Evolutionary conservation across 73 alveolate species (phyloP), one percentile per base, ranked within the genome.

Genomic region (Blepharisma japonicum): DNA sequence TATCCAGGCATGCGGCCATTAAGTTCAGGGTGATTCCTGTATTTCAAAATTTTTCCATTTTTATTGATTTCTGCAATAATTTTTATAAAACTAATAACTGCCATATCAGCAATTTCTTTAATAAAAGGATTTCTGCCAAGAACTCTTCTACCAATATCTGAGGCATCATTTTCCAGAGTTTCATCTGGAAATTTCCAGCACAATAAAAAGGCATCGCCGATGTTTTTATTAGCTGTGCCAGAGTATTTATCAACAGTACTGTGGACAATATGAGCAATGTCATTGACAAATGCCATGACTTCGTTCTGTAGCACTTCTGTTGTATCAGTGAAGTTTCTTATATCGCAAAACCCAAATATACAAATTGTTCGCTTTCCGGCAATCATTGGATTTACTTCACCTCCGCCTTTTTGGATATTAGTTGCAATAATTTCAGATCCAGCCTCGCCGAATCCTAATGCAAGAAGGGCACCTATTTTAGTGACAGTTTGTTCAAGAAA

Each of bases 161-260:
- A 32, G 18, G 11, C 55, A 11, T 20, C 5, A n/a, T 9, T 21
- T 25, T 9, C n/a, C 9, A 45, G 78, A 45, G 32, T 98, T 42
- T 56, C 68, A 56, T 88, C 66, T 83, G 83, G 47, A 80, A 80
- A 94, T 81, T 94, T 94, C 98, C 99, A 94, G 68, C 90, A 98
- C n/a, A 92, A 81, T 49, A 94, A 80, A 81, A 94, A 94, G 53
- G 97, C 97, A 81, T 94, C 99, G 32, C 99, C 99, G n/a, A 94
- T 90, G 81, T 94, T 94, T 86, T 94, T 94, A 80, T 94, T 94
- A 2, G 98, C 95, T 45, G 93, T 89, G 39, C 99, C 99, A 4
- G 93, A 91, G 71, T 82, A 92, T 48, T 84, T 83, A 71, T 88
- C 94, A 23, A 92, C 96, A 21, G 79, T 67, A 39, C 87, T 90